Evolutionary conservation across 768 basidiomycete species (phyloP).

Genomic region (Boletus pseudo-olivaceus): DNA sequence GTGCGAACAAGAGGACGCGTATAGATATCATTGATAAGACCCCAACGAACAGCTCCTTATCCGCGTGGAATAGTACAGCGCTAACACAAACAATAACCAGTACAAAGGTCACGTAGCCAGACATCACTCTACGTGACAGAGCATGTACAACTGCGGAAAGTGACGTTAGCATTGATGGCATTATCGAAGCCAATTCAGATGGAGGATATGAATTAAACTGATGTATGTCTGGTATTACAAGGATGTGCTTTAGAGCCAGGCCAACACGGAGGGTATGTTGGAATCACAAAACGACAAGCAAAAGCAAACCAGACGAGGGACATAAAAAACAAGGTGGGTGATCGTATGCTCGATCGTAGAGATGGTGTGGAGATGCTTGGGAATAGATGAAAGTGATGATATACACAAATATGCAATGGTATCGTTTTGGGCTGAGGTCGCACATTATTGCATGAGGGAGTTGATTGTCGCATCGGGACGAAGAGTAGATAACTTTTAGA

Average conservation of each 20-base stretch:
- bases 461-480: neutral
- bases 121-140: neutral
- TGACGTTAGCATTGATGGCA: slow-evolving; percentile 4
- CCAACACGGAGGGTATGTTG: slow-evolving; percentile 25
- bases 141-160: slow-evolving; percentile 3
- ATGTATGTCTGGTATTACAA: slow-evolving; percentile 33
- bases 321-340: slow-evolving; percentile 20
- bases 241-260: slow-evolving; percentile 25
- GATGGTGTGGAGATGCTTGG: slow-evolving; percentile 27
- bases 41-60: neutral
- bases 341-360: slow-evolving; percentile 26
- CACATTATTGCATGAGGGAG: slow-evolving; percentile 5
- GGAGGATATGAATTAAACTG: slow-evolving; percentile 27
- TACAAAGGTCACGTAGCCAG: neutral
- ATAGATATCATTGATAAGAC: neutral
- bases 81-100: neutral
- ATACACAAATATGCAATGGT: slow-evolving; percentile 33
- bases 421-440: slow-evolving; percentile 18
- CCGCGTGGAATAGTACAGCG: neutral
- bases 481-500: neutral
- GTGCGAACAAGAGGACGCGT: neutral
- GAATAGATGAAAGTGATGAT: slow-evolving; percentile 33
- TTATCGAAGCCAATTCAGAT: neutral
- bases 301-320: slow-evolving; percentile 26
- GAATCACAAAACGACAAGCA: slow-evolving; percentile 28